Percentiles rank a stretch among this genome's conserved stretches.
phyloP scores from a whole-genome alignment of 805 yeast species.

The Myxozyma mucilagina region DNA sequence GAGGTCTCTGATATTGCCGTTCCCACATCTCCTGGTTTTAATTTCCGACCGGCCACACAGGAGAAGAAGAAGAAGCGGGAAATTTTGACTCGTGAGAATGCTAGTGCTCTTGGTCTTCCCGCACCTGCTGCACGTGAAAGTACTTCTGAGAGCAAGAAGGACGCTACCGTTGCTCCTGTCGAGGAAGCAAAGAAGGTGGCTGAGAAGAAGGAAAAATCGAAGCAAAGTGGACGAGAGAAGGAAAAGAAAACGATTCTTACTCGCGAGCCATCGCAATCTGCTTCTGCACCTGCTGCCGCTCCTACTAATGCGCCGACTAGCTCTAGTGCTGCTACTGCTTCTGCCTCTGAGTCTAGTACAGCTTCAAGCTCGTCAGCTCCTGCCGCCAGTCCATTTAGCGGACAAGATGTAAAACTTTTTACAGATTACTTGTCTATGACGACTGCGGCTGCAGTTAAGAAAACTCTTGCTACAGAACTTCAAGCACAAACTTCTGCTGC shows the following conservation, averaged over 20 bases:
- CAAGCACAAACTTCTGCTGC: neutral
- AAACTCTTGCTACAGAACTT: neutral
- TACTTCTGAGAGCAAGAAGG: neutral
- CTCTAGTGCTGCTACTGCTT: neutral
- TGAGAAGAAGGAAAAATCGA: constrained; percentile 9
- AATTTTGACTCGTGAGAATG: constrained; percentile 21
- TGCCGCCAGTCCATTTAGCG: neutral
- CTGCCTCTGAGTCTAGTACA: neutral
- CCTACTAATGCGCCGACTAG: neutral
- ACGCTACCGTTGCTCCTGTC: neutral
- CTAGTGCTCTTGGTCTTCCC: constrained; percentile 17
- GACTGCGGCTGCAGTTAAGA: constrained; percentile 7
- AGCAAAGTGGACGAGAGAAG: neutral
- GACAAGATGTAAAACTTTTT: neutral
- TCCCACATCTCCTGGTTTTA: constrained; percentile 17
- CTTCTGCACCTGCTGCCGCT: constrained; percentile 1
- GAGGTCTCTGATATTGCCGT: neutral
- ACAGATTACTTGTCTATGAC: neutral
- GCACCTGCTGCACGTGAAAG: constrained; percentile 1
- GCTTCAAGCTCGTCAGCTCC: neutral
- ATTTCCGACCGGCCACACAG: constrained; percentile 17
- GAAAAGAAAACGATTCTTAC: constrained; percentile 1
- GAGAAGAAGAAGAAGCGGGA: constrained; percentile 12
- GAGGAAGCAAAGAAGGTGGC: neutral
- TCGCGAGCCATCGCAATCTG: neutral